Evolutionary conservation across 768 basidiomycete species (phyloP), one percentile per base, ranked within the genome.

Genomic region (Leccinum imitatum): DNA sequence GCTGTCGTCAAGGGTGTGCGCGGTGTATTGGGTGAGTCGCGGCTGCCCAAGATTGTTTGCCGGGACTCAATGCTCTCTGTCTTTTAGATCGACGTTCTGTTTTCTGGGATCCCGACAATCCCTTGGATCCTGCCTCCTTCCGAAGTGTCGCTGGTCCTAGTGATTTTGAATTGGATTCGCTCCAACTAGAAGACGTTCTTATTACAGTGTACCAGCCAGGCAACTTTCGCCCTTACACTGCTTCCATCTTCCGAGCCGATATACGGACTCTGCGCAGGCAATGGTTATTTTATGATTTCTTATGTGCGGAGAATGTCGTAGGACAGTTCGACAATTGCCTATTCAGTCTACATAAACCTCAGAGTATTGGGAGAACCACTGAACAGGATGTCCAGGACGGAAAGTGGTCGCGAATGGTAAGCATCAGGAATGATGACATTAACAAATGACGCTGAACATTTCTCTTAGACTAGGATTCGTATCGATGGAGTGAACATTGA

Each of bases 321-420:
- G 97, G 97, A 4, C 97, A 99, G 72, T 92, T 94, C 63, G 97
- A 99, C 72, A 98, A 98, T 70, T 99, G 97, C 67, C 71, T 99
- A 19, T 97, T 97, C 77, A 98, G 95, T 71, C 71, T 99, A 63
- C 97, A 98, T 69, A 90, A 87, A 69, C 96, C 96, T 6, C 96
- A 98, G 77, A 96, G 93, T 71, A 92, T 98, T 54, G 93, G 95
- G 2, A 80, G 93, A 62, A 94, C 93, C 5, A 93, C 87, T 51
- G 89, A 93, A 69, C 90, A 86, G 68, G 94, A 96, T 61, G 70
- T 91, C 33, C 85, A 88, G 70, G 89, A 94, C 69, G 87, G 87
- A 17, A 84, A 87, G 60, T 95, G 93, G 89, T 87, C 85, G 10
- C 82, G 91, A 54, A 94, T 98, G 94, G 95, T 94, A 61, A 69